Evolutionary conservation across 306 rosid genomes (phyloP), one percentile per base, ranked within the genome.

Genomic region (Quercus wislizeni): DNA sequence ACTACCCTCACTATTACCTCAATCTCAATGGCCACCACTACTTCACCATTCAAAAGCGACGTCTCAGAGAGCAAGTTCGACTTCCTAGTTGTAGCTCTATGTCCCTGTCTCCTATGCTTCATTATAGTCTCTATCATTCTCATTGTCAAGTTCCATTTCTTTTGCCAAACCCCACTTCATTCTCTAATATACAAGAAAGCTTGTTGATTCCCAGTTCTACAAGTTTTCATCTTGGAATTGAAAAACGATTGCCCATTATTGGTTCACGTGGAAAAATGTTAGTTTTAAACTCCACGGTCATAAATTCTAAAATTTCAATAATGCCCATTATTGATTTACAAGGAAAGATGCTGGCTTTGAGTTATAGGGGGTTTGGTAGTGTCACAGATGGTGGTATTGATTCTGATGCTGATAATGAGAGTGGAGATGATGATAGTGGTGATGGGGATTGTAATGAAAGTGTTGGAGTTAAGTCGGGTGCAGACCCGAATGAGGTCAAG

Each of bases 91-190:
- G 92, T 95, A 77, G 93, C 94, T 83, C 85, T 92, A 55, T 92
- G 94, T 78, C 99, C 96, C 33, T 92, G 92, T 79, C 87, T 92
- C 86, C 92, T 92, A 49, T 91, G 98, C 86, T 84, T 95, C 81
- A 80, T 90, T 18, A 80, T 84, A 0, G 76, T 89, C 54, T 90
- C 90, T 35, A 83, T 92, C 52, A 10, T 92, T 73, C 96, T 92
- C 54, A 65, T 86, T 75, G 62, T 91, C 91, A 90, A 95, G 85
- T 90, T 95, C 84, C 97, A 85, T 69, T 84, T 91, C 33, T 85
- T 91, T 83, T 92, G 99, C 63, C 98, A 90, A 86, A 86, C 98
- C 21, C 96, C 96, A 73, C 86, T 92, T 13, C 92, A 89, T 35
- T 83, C 90, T 73, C 17, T 92, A 18, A 80, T 94, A 52, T 76